phyloP scores from a whole-genome alignment of 2,329 filamentous ascomycete species.

The Cryphonectria carpinicola region DNA sequence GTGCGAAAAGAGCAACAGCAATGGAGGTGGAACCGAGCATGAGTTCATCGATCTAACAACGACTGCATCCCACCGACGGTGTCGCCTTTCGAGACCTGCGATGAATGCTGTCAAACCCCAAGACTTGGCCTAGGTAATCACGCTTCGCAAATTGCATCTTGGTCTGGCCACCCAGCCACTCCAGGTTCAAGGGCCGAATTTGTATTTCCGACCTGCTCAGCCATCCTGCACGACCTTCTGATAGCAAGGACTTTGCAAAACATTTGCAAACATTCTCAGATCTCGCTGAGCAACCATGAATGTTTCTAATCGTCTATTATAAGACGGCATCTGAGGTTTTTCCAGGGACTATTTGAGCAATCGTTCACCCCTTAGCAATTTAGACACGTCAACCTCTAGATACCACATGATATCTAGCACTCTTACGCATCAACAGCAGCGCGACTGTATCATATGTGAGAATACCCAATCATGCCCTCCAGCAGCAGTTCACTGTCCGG shows the following conservation, averaged over 20 bases:
- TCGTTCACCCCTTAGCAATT: not conserved
- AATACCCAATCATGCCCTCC: not conserved
- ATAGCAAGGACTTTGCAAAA: constrained; percentile 39
- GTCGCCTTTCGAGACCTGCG: constrained; percentile 35
- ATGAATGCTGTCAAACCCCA: constrained; percentile 27
- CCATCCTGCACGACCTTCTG: constrained; percentile 47
- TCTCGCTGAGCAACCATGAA: constrained; percentile 37
- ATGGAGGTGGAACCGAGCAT: constrained; percentile 17
- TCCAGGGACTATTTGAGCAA: constrained; percentile 37
- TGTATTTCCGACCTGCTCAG: not conserved
- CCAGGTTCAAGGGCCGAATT: constrained; percentile 47
- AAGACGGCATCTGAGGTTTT: constrained; percentile 44
- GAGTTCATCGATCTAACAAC: not conserved
- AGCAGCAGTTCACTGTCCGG: constrained; percentile 31
- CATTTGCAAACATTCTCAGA: constrained; percentile 38
- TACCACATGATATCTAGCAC: not conserved
- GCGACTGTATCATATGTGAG: not conserved
- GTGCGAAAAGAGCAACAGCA: constrained; percentile 32
- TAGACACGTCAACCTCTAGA: not conserved
- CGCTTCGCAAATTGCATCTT: constrained; percentile 15
- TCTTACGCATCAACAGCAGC: not conserved
- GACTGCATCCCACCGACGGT: constrained; percentile 29
- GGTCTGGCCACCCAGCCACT: constrained; percentile 36
- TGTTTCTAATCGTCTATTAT: constrained; percentile 37
- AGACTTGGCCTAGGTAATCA: constrained; percentile 34